These are phyloP conservation scores for Berberis vulgaris DNA, from an alignment of 164 flowering plant species.

Conservation along the genomic window DNA sequence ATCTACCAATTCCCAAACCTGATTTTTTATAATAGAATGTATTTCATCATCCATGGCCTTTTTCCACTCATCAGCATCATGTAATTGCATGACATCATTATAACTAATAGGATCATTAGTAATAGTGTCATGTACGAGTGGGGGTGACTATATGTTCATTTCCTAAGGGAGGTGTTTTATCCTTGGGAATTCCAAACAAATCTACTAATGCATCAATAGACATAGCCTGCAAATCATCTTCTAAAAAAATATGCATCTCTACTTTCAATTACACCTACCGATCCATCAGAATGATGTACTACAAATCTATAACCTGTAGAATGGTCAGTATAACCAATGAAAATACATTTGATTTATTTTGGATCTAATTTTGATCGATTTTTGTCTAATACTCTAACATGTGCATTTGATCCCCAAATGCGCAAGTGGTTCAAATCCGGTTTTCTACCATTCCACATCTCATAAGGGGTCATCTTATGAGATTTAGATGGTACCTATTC, in stretches of 20 bases:
- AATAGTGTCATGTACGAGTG: background rate
- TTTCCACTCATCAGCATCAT: background rate
- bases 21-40: background rate
- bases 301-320: background rate
- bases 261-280: background rate
- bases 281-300: background rate
- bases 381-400: background rate
- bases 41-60: background rate
- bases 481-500: too few species aligned
- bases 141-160: background rate
- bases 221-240: background rate
- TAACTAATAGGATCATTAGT: background rate
- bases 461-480: too few species aligned
- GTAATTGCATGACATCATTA: background rate
- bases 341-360: background rate
- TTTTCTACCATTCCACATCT: too few species aligned
- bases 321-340: background rate
- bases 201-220: background rate
- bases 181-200: background rate
- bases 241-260: background rate
- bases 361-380: background rate
- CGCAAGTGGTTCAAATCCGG: too few species aligned
- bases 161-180: background rate
- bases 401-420: background rate
- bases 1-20: background rate